Conservation (phyloP, 1,284 basidiomycete species). For the Fomitopsis palustris region DNA sequence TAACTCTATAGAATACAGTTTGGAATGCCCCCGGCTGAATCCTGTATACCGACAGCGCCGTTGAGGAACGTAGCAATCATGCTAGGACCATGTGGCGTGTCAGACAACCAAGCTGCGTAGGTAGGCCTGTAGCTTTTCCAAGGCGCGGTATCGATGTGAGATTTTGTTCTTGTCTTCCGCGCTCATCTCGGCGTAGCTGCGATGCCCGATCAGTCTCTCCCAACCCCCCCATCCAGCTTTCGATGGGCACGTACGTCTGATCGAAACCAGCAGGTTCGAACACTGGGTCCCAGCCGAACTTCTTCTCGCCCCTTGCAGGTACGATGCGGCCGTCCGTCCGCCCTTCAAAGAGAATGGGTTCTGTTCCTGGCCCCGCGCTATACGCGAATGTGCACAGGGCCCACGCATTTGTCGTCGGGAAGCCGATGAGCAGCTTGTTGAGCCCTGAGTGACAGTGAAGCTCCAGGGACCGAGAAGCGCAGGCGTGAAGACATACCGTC, state of each 20-base stretch:
- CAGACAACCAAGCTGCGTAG: constrained; percentile 35
- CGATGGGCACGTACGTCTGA: constrained; percentile 60
- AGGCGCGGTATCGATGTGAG: constrained; percentile 87
- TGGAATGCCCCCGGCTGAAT: too few relatives aligned
- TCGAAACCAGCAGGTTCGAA: constrained; percentile 80
- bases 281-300: constrained; percentile 90
- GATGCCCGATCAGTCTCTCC: constrained; percentile 6
- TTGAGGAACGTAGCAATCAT: neutral
- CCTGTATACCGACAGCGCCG: too few relatives aligned
- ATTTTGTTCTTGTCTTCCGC: constrained; percentile 82
- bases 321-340: constrained; percentile 88
- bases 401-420: constrained; percentile 77
- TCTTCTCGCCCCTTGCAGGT: constrained; percentile 70
- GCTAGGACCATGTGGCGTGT: neutral
- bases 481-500: constrained; percentile 41
- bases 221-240: neutral
- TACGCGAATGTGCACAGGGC: constrained; percentile 98
- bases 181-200: constrained; percentile 94
- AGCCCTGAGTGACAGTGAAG: constrained; percentile 49
- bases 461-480: neutral
- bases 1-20: neutral
- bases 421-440: constrained; percentile 84
- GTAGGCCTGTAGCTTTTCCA: constrained; percentile 77
- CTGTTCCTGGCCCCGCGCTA: constrained; percentile 75
- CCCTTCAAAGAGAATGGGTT: constrained; percentile 91